Evolutionary conservation across 768 basidiomycete genomes (phyloP).

Genomic region (Serpula lacrymans): DNA sequence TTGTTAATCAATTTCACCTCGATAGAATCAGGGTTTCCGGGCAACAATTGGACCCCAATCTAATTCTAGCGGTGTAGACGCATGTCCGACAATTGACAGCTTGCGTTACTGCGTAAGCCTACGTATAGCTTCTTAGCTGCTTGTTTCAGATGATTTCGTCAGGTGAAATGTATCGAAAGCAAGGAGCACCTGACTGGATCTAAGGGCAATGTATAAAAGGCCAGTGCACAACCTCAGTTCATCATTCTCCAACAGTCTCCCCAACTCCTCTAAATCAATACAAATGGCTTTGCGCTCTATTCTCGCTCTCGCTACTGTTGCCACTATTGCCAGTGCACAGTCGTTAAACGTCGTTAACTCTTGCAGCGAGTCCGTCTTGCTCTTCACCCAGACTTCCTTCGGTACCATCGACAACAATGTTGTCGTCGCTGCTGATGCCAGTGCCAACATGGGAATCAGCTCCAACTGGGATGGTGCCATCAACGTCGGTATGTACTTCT

Average conservation of each 20-base stretch:
- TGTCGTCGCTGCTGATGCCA: slow-evolving; percentile 17
- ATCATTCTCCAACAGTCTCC: background rate
- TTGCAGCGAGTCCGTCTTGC: slow-evolving; percentile 23
- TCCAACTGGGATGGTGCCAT: slow-evolving; percentile 29
- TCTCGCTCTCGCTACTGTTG: slow-evolving; percentile 17
- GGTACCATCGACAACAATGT: slow-evolving; percentile 25
- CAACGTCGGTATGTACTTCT: slow-evolving; percentile 23
- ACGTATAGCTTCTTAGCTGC: too few relatives aligned
- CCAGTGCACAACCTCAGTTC: background rate
- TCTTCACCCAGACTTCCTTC: slow-evolving; percentile 27
- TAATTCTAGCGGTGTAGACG: too few relatives aligned
- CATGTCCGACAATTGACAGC: too few relatives aligned
- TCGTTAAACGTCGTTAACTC: slow-evolving; percentile 27
- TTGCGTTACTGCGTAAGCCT: too few relatives aligned
- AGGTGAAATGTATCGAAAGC: too few relatives aligned
- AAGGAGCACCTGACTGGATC: too few relatives aligned
- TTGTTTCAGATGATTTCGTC: too few relatives aligned
- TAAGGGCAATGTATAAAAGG: slow-evolving; percentile 3
- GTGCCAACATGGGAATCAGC: slow-evolving; percentile 25
- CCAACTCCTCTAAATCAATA: background rate
- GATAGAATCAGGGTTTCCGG: too few relatives aligned
- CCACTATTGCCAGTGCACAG: slow-evolving; percentile 18
- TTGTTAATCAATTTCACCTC: too few relatives aligned
- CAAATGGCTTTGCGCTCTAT: slow-evolving; percentile 19
- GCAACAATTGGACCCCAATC: too few relatives aligned